Base-by-base conservation (phyloP, 306 rosid genomes). In the Styphnolobium japonicum region DNA sequence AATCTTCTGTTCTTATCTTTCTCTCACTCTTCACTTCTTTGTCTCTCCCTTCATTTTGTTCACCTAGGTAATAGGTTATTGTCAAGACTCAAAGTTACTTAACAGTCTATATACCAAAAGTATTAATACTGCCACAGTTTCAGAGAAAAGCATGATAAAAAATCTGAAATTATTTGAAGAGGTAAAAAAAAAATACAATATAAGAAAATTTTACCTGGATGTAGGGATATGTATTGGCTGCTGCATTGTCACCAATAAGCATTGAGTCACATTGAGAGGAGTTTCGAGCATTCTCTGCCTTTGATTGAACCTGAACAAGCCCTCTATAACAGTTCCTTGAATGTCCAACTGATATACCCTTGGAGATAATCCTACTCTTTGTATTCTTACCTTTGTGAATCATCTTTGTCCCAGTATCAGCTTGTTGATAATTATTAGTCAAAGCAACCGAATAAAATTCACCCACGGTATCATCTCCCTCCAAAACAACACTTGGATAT, bases 351-450 rank as follows among this genome's bases (percentile, higher is more conserved):
- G 98, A 94, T 58, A 94, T 94, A 7, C 98, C 98, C 80, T 94
- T 94, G 0, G 98, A 94, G 79, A 94, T 94, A 73, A 94, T 94
- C 85, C 98, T 89, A 71, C 98, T 94, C 71, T 79, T 89, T 1
- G 98, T 90, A 65, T 94, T 94, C 89, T 89, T 94, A 27, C 98
- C 98, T 53, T 90, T 94, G 85, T 94, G 98, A 58, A 94, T 94
- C 98, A 94, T 94, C 89, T 94, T 94, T 1, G 98, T 94, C 63
- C 97, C 97, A 0, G 98, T 94, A 61, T 94, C 98, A 1, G 97
- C 98, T 80, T 94, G 97, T 53, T 94, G 98, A 86, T 90, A 39
- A 56, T 94, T 94, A 85, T 94, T 94, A 0, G 97, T 94, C 91
- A 94, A 79, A 18, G 98, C 97, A 56, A 94, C 97, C 0, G 97